Base-by-base conservation (phyloP, 2,329 filamentous ascomycete genomes). In the Ophiostoma piceae region DNA sequence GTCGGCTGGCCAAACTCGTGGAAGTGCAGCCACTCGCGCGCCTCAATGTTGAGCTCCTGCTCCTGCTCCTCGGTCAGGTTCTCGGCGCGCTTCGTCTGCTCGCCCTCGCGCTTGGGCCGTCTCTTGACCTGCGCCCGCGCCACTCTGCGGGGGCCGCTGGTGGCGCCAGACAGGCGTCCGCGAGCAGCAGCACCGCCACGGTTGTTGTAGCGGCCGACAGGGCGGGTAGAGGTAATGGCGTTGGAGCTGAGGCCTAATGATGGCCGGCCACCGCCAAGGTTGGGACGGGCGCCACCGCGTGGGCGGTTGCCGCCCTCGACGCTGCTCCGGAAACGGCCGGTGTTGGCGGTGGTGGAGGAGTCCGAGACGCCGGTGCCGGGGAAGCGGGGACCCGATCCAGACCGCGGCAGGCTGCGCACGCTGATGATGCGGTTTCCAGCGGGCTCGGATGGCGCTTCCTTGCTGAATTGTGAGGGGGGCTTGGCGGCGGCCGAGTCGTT, bases 1-100 rank as follows among this genome's bases (percentile, higher is more conserved):
- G 71, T 71, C 66, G 74, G 71, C 29, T 67, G 67, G 67, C 80
- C 81, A 68, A 74, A 70, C 29, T 79, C 78, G 35, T 73, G 64
- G 16, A 66, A 69, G 57, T 77, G 73, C 3, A 77, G 9, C 64
- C 76, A 76, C 71, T 78, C 74, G 37, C 74, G 71, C 16, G 67
- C 68, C 62, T 67, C 72, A 16, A 70, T 72, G 62, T 70, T 43
- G 65, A 70, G 67, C 62, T 16, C 39, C 69, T 67, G 62, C 35
- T 64, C 64, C 41, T 62, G 41, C 64, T 62, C 65, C 64, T 65
- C 68, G n/a, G 62, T 41, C 39, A 22, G 1, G 35, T 14, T 32
- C 47, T 43, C 37, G 11, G n/a, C 41, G n/a, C 69, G 66, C 37
- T 68, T 47, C 16, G 29, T 64, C 16, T 66, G 64, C 2, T 73